Conservation (phyloP, 345 rosid genomes). For the Anastatica hierochuntica region DNA sequence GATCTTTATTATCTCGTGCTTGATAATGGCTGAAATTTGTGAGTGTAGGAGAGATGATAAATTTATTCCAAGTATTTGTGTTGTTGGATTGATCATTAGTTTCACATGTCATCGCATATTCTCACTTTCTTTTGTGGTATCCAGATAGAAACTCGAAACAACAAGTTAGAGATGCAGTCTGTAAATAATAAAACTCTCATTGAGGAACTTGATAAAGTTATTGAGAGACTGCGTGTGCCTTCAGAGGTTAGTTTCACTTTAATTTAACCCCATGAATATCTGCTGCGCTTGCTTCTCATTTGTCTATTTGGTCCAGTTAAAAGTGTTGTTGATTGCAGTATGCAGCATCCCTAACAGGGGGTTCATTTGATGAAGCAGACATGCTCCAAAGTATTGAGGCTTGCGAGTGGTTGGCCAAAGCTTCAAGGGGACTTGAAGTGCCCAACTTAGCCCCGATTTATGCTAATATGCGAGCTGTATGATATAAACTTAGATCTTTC, state of each 20-base stretch:
- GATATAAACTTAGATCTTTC: conserved; percentile 15
- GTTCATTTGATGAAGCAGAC: conserved; percentile 84
- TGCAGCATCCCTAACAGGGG: conserved; percentile 76
- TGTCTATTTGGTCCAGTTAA: too few species aligned
- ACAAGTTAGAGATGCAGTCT: conserved; percentile 95
- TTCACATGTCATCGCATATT: not conserved
- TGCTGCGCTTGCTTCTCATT: conserved; percentile 2
- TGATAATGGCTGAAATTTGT: not conserved
- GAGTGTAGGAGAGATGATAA: not conserved
- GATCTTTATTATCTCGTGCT: too few species aligned
- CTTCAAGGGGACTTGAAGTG: conserved; percentile 63
- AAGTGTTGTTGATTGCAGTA: conserved; percentile 44
- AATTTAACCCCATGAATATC: not conserved
- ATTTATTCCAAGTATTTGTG: not conserved
- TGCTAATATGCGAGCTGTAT: conserved; percentile 87
- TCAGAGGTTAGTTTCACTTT: conserved; percentile 49
- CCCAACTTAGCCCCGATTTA: conserved; percentile 75
- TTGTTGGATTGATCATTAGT: conserved; percentile 12
- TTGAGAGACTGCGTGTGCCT: conserved; percentile 73
- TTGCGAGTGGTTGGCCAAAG: conserved; percentile 95
- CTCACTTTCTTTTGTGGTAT: conserved; percentile 19
- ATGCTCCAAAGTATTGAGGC: conserved; percentile 94
- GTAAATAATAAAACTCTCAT: conserved; percentile 85
- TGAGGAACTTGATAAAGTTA: conserved; percentile 89
- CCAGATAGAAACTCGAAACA: conserved; percentile 98